Evolutionary conservation across 805 yeast genomes (phyloP).

Genomic region (Jamesozyma hellenica): DNA sequence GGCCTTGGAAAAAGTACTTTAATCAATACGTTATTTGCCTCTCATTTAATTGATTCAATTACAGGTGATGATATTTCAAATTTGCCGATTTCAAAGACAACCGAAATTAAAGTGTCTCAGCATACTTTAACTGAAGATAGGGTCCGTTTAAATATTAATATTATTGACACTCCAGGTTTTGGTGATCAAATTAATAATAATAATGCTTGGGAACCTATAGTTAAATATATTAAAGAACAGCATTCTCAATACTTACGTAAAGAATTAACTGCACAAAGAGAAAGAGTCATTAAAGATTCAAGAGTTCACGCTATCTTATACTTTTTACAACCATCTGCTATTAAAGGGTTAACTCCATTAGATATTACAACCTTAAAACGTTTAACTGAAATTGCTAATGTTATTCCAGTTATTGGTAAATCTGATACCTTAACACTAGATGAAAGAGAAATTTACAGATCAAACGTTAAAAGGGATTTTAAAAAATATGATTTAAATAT

Average conservation of each 20-base stretch:
- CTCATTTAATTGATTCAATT: conserved; percentile 58
- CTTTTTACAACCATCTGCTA: conserved; percentile 70
- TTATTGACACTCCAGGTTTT: conserved; percentile 96
- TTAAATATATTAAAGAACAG: conserved; percentile 90
- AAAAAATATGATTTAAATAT: conserved; percentile 59
- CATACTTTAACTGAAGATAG: conserved; percentile 74
- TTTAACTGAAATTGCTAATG: conserved; percentile 82
- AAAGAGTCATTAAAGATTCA: conserved; percentile 68
- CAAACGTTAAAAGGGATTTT: conserved; percentile 67
- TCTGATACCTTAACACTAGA: conserved; percentile 79
- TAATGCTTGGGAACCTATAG: conserved; percentile 93
- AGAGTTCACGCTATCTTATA: conserved; percentile 90
- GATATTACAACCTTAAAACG: conserved; percentile 77
- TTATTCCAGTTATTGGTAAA: conserved; percentile 91
- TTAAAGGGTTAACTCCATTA: conserved; percentile 69
- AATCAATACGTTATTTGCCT: conserved; percentile 80
- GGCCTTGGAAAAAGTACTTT: conserved; percentile 93
- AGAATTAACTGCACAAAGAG: conserved; percentile 92
- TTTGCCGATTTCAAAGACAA: conserved; percentile 75
- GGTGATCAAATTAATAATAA: conserved; percentile 95
- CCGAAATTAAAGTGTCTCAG: conserved; percentile 67
- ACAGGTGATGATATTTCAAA: conserved; percentile 57
- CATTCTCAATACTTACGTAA: conserved; percentile 83
- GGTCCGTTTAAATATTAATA: conserved; percentile 74
- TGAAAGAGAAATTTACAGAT: conserved; percentile 75